Evolutionary conservation across 78 protist genomes (phyloP).

Genomic region (Guillardia theta): DNA sequence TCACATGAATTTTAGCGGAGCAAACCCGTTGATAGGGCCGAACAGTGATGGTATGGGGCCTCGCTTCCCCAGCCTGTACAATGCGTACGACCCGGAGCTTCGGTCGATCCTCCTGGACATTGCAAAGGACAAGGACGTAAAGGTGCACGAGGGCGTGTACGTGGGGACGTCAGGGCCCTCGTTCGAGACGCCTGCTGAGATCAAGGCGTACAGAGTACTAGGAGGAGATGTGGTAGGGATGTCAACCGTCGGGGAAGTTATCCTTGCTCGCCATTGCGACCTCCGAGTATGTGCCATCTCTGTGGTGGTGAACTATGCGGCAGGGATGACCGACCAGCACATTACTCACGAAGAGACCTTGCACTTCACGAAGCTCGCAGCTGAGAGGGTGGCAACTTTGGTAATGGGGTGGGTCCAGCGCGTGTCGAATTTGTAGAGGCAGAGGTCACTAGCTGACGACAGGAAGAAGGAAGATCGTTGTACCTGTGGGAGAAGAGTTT

Average conservation of each 20-base stretch:
- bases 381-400: not conserved
- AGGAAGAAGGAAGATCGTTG: too few species aligned
- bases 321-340: constrained; percentile 33
- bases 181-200: constrained; percentile 29
- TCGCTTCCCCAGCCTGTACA: not conserved
- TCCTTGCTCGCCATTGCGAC: not conserved
- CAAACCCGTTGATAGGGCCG: not conserved
- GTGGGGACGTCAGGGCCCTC: constrained; percentile 32
- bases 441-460: too few species aligned
- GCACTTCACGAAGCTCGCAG: constrained; percentile 21
- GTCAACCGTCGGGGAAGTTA: constrained; percentile 32
- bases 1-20: constrained; percentile 17
- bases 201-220: not conserved
- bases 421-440: too few species aligned
- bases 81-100: constrained; percentile 3
- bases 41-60: constrained; percentile 1
- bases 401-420: not conserved
- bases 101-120: not conserved
- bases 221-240: constrained; percentile 19
- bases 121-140: not conserved
- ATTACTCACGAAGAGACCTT: constrained; percentile 34
- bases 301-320: constrained; percentile 29
- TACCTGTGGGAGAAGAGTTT: too few species aligned
- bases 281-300: constrained; percentile 2
- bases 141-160: not conserved